Percentiles rank a stretch among this genome's conserved stretches.
Evolutionary conservation across 140 eudicot genomes (phyloP).

Genomic region (Senecio squalidus): DNA sequence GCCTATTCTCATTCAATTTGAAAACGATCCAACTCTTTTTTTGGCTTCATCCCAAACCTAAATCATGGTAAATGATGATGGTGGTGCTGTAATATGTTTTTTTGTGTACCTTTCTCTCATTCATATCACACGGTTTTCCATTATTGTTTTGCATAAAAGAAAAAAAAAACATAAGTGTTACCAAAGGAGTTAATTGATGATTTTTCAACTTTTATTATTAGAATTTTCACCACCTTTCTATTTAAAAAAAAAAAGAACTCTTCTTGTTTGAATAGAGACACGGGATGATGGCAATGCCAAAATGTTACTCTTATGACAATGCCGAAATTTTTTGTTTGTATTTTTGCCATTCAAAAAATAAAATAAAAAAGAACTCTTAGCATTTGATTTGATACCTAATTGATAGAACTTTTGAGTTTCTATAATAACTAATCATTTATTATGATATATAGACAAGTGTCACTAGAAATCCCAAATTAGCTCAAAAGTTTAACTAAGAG

Average conservation of each 20-base stretch:
- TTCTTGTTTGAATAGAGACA: no score
- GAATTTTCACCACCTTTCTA: background rate
- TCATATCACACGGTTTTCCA: conserved; percentile 16
- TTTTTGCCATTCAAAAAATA: no score
- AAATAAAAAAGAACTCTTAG: no score
- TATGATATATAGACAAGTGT: no score
- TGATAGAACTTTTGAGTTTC: no score
- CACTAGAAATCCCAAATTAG: no score
- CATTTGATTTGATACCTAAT: no score
- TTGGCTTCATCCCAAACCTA: conserved; percentile 21
- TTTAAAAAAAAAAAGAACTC: background rate
- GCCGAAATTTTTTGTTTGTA: no score
- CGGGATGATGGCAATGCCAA: no score
- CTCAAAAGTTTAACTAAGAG: no score
- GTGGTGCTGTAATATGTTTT: conserved; percentile 15
- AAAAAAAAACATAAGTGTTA: background rate
- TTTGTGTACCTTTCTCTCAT: conserved; percentile 15
- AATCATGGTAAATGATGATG: conserved; percentile 20
- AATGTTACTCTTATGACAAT: no score
- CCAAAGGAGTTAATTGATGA: background rate
- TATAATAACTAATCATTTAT: no score
- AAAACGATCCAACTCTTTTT: conserved; percentile 26
- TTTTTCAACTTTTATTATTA: background rate
- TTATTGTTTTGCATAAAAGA: background rate
- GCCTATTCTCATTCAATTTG: conserved; percentile 36